Percentiles rank a stretch among this genome's conserved stretches.
Conservation (phyloP, 345 rosid species). For the Sonneratia caseolaris region DNA sequence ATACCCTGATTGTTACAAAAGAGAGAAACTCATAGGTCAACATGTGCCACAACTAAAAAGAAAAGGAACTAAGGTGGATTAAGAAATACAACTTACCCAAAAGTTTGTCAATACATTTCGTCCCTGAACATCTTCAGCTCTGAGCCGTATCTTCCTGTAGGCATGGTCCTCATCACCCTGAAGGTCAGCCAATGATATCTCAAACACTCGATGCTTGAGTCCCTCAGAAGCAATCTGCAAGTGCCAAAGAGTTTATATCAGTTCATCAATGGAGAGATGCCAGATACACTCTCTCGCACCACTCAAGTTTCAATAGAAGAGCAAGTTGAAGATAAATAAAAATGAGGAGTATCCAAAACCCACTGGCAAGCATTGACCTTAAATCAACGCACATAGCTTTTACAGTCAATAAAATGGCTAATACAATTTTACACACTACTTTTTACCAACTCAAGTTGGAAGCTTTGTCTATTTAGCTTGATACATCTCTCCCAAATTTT, state of each 20-base stretch:
- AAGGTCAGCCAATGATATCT: conserved; percentile 35
- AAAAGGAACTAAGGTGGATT: neutral
- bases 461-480: neutral
- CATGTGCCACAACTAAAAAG: neutral
- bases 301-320: neutral
- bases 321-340: neutral
- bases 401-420: neutral
- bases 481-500: neutral
- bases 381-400: neutral
- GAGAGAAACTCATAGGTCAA: conserved; percentile 3
- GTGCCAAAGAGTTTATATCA: neutral
- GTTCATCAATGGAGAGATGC: neutral
- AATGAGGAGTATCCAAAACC: neutral
- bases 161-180: conserved; percentile 41
- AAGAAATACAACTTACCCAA: conserved; percentile 46
- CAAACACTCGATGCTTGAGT: conserved; percentile 43
- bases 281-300: neutral
- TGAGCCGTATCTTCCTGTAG: conserved; percentile 34
- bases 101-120: conserved; percentile 38
- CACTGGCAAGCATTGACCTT: neutral
- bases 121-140: conserved; percentile 43
- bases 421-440: neutral
- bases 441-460: neutral
- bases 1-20: conserved; percentile 45
- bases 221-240: conserved; percentile 47